Evolutionary conservation across 257 asterid genomes (phyloP), one percentile per base, ranked within the genome.

Genomic region (Thymus mandschuricus): DNA sequence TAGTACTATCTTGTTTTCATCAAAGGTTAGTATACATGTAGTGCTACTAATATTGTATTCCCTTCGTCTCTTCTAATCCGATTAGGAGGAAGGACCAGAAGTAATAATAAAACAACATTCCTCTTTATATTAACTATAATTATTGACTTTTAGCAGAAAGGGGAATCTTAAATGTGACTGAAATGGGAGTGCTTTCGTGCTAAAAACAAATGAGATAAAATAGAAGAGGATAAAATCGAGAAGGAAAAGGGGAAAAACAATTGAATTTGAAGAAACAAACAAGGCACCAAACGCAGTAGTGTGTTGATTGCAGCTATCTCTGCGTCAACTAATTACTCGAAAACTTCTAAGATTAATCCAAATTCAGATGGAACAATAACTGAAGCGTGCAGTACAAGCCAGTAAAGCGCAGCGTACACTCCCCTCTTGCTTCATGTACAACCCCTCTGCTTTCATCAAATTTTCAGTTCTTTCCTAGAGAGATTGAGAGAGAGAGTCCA

Each of bases 361-460:
- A 30, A 6, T 8, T 4, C 55, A 76, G 2, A 11, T 34, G 60
- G 46, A 55, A 68, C 69, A 64, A 57, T 70, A 50, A 68, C 74
- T 55, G 81, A 81, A 82, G 81, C 93, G 89, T 90, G 93, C 74
- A 48, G 78, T 73, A 75, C 86, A 90, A 90, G 97, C 70, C 78
- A 86, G 46, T 60, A 60, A 33, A 21, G 64, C 75, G 41, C 29
- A 60, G 59, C 45, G 68, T 62, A 27, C 70, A 48, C 64, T 29
- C 29, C 40, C 61, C 8, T 30, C 60, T 5, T 6, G 1, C 46
- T 8, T 40, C 28, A 46, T 58, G 56, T 64, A 29, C 57, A 64
- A 31, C 29, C 7, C 28, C 38, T 48, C 31, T 48, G 6, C 67
- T 5, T 40, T 21, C 21, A 28, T 11, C 60, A 34, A 5, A 43